These are phyloP conservation scores for Syzygium grande DNA, from an alignment of 345 rosid genomes.

Conservation along the genomic window DNA sequence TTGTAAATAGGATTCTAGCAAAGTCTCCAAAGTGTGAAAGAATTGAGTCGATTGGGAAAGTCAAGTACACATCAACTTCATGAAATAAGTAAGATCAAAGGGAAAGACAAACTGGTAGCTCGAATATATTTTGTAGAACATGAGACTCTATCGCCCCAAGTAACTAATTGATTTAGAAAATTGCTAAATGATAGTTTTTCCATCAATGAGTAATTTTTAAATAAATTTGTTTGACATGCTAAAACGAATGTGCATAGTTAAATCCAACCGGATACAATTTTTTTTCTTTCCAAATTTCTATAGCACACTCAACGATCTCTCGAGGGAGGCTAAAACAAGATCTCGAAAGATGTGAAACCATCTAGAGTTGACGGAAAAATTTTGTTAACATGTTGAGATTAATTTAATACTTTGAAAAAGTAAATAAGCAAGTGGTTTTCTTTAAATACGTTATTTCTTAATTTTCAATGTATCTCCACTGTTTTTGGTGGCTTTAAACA, in stretches of 20 bases:
- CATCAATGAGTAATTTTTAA: not conserved
- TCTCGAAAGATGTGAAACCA: not conserved
- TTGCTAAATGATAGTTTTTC: not conserved
- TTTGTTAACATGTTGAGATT: not conserved
- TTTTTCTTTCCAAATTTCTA: not conserved
- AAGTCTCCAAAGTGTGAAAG: no score
- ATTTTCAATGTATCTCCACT: not conserved
- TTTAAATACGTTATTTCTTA: not conserved
- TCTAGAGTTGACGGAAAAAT: not conserved
- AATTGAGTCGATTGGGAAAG: fast-evolving
- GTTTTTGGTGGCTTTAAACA: not conserved
- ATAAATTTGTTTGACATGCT: not conserved
- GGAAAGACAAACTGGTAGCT: not conserved
- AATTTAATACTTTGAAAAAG: not conserved
- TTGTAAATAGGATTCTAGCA: not conserved
- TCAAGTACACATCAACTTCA: not conserved
- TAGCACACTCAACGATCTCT: not conserved
- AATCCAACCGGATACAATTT: not conserved
- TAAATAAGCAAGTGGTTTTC: not conserved
- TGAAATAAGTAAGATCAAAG: not conserved
- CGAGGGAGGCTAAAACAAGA: not conserved
- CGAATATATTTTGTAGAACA: not conserved
- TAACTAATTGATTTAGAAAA: not conserved
- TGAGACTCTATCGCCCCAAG: not conserved
- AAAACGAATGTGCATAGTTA: not conserved